These are phyloP conservation scores for Schizosaccharomyces osmophilus DNA, from an alignment of 805 yeast species.

Conservation along the genomic window DNA sequence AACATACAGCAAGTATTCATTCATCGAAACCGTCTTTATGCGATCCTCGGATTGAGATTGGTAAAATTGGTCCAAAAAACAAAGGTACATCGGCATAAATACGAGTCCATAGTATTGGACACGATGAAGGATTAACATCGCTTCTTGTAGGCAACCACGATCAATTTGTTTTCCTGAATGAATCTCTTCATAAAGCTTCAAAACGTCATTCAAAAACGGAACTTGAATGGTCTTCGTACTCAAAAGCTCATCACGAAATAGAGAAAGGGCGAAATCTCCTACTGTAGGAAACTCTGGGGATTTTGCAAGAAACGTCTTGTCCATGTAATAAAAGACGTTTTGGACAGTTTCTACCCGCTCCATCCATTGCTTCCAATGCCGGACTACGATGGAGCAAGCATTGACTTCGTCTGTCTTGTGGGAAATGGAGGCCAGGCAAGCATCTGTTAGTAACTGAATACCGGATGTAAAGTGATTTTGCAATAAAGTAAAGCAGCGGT, in stretches of 20 bases:
- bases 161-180: background rate
- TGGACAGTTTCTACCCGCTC: background rate
- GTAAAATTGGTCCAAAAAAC: background rate
- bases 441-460: background rate
- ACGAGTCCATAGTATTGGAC: background rate
- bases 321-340: background rate
- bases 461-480: background rate
- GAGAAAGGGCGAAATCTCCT: background rate
- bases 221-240: background rate
- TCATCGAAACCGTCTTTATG: background rate
- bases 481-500: background rate
- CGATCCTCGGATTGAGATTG: background rate
- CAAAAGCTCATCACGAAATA: background rate
- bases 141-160: background rate
- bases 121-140: background rate
- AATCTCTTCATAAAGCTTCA: background rate
- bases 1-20: background rate
- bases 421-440: background rate
- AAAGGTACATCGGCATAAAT: background rate
- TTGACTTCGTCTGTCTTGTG: background rate
- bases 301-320: background rate
- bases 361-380: background rate
- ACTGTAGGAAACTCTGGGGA: background rate
- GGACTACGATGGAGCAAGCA: background rate
- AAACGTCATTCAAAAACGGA: background rate